phyloP scores from a whole-genome alignment of 352 stramenopile genomes.

The Globisporangium echinulatum region DNA sequence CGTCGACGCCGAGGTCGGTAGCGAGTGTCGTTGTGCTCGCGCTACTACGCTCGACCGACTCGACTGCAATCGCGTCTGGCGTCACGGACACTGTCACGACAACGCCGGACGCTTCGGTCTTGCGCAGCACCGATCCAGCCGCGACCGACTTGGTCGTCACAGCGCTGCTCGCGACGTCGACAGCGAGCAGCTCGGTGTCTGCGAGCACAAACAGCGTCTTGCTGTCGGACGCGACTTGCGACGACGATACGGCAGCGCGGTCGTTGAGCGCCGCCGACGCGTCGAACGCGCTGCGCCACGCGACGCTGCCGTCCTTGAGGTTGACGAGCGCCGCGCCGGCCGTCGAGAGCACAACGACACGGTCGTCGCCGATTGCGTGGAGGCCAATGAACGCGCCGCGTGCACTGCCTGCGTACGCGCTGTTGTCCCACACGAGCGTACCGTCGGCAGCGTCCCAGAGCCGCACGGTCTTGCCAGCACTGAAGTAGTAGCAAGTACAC shows the following conservation, averaged over 20 bases:
- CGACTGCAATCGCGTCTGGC: conserved; percentile 7
- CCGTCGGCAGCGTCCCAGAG: conserved; percentile 64
- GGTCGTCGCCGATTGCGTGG: conserved; percentile 41
- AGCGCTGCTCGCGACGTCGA: conserved; percentile 30
- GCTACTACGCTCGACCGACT: conserved; percentile 11
- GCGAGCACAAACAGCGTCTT: conserved; percentile 44
- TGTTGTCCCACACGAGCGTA: conserved; percentile 63
- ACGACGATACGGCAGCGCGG: conserved; percentile 5
- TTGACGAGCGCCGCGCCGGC: conserved; percentile 38
- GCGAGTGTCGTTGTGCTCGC: conserved; percentile 7
- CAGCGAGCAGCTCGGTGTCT: conserved; percentile 27
- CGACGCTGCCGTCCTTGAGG: conserved; percentile 49
- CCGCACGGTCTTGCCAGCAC: conserved; percentile 45
- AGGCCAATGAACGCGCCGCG: conserved; percentile 29
- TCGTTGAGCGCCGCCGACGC: conserved; percentile 14
- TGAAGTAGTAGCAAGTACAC: conserved; percentile 7
- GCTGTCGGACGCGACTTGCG: conserved; percentile 43
- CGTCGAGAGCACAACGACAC: conserved; percentile 41
- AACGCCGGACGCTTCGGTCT: conserved; percentile 8
- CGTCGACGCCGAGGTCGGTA: conserved; percentile 7
- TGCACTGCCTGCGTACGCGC: conserved; percentile 19
- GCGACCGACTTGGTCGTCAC: conserved; percentile 6
- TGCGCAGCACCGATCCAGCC: conserved; percentile 11
- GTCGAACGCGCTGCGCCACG: conserved; percentile 31
- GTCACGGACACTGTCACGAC: conserved; percentile 13